A percentile compares a stretch with the other conserved stretches of the same genome.
These are phyloP conservation scores for Colletotrichum magnum DNA, from an alignment of 2,329 filamentous ascomycete genomes.

Conservation along the genomic window DNA sequence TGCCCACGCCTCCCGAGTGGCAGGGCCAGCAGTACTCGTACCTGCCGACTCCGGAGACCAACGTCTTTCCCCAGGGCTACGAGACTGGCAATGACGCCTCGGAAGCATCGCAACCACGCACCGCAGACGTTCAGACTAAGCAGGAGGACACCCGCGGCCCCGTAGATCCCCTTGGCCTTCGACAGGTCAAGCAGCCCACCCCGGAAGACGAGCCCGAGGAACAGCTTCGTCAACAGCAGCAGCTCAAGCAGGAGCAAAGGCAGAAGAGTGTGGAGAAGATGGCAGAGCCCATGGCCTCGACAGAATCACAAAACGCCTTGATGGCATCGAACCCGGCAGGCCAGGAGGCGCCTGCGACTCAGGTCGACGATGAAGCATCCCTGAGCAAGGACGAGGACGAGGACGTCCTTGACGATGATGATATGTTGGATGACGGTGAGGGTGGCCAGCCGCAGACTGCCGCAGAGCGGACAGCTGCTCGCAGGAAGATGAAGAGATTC, in stretches of 20 bases:
- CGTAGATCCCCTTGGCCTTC: conserved; percentile 58
- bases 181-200: conserved; percentile 57
- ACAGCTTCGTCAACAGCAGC: conserved; percentile 46
- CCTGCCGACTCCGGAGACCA: conserved; percentile 59
- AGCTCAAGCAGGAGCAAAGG: conserved; percentile 42
- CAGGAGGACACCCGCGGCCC: conserved; percentile 60
- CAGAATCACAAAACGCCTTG: conserved; percentile 56
- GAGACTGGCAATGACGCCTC: conserved; percentile 57
- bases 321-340: conserved; percentile 56
- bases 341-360: conserved; percentile 51
- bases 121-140: conserved; percentile 74
- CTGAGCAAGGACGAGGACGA: conserved; percentile 64
- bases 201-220: conserved; percentile 54
- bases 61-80: conserved; percentile 61
- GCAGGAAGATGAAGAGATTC: conserved; percentile 84
- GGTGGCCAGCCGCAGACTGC: conserved; percentile 64
- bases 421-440: conserved; percentile 67
- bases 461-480: conserved; percentile 70
- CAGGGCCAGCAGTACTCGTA: conserved; percentile 69
- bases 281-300: conserved; percentile 53
- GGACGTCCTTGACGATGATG: conserved; percentile 70
- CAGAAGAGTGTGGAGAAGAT: conserved; percentile 55
- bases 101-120: conserved; percentile 53
- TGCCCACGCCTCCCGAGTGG: conserved; percentile 68
- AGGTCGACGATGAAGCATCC: conserved; percentile 51